phyloP scores from a whole-genome alignment of 2,329 filamentous ascomycete genomes.

The Hypoxylon sp. region DNA sequence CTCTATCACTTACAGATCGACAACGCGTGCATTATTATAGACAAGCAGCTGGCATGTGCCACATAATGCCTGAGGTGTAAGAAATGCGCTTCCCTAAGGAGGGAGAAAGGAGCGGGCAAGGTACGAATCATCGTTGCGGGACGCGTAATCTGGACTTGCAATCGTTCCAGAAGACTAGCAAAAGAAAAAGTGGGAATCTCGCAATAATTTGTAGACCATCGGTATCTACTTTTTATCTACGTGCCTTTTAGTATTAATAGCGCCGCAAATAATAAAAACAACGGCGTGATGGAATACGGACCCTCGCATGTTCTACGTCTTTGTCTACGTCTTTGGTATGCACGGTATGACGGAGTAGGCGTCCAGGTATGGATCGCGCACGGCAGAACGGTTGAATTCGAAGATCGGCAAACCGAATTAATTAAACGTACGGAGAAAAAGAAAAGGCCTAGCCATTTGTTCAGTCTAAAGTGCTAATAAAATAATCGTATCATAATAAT shows the following conservation, averaged over 20 bases:
- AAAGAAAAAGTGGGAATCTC: constrained; percentile 12
- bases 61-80: background rate
- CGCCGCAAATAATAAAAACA: constrained; percentile 24
- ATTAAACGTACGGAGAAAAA: constrained; percentile 4
- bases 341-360: background rate
- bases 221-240: constrained; percentile 3
- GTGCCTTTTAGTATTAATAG: constrained; percentile 16
- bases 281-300: constrained; percentile 24
- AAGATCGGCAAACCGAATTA: constrained; percentile 27
- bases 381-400: constrained; percentile 37
- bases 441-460: background rate
- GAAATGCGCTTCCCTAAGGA: constrained; percentile 7
- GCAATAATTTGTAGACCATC: background rate
- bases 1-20: constrained; percentile 6
- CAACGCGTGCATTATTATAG: background rate
- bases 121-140: constrained; percentile 18
- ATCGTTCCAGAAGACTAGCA: constrained; percentile 8
- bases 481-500: background rate
- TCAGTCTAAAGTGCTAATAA: background rate
- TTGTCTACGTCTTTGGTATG: background rate
- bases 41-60: constrained; percentile 7
- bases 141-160: constrained; percentile 29
- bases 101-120: background rate
- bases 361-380: background rate
- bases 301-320: constrained; percentile 4